A percentile compares a stretch with the other conserved stretches of the same genome.
Evolutionary conservation across 2,329 filamentous ascomycete species (phyloP).

Genomic region (Paecilomyces sp.): DNA sequence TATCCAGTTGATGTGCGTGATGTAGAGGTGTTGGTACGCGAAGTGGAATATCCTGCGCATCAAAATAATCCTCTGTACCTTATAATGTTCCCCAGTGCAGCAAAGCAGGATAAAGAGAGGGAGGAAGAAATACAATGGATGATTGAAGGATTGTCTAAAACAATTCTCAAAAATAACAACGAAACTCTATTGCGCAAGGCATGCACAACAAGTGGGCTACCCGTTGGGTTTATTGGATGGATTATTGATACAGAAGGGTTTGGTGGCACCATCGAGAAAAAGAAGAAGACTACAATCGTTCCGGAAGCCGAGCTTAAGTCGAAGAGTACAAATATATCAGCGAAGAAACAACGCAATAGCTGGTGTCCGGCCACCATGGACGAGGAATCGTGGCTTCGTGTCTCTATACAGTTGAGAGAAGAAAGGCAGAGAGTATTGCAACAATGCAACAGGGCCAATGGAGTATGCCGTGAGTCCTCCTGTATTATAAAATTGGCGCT

Average conservation of each 20-base stretch:
- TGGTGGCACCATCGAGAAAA: background rate
- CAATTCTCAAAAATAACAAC: background rate
- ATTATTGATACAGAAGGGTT: too few species aligned
- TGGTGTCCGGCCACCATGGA: slow-evolving; percentile 1
- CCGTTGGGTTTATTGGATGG: background rate
- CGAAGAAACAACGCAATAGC: background rate
- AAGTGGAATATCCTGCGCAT: slow-evolving; percentile 4
- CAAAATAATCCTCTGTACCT: slow-evolving; percentile 2
- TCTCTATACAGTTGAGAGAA: slow-evolving; percentile 2
- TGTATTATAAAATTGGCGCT: background rate
- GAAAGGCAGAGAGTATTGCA: slow-evolving; percentile 2
- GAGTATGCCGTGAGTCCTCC: slow-evolving; percentile 2
- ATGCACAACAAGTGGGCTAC: background rate
- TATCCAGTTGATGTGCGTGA: background rate
- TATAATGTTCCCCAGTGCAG: slow-evolving; percentile 2
- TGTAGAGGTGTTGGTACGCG: slow-evolving; percentile 1
- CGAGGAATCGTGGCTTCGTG: slow-evolving; percentile 1
- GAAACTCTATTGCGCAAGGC: background rate
- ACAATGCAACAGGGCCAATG: background rate
- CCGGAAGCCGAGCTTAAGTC: background rate
- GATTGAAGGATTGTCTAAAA: background rate
- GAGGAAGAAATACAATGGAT: slow-evolving; percentile 5
- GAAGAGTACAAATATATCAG: too few species aligned
- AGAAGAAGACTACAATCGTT: background rate
- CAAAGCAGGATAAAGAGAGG: slow-evolving; percentile 1